Percentiles rank a stretch among this genome's conserved stretches.
phyloP scores from a whole-genome alignment of 257 asterid species.

The Solanum paucissectum region DNA sequence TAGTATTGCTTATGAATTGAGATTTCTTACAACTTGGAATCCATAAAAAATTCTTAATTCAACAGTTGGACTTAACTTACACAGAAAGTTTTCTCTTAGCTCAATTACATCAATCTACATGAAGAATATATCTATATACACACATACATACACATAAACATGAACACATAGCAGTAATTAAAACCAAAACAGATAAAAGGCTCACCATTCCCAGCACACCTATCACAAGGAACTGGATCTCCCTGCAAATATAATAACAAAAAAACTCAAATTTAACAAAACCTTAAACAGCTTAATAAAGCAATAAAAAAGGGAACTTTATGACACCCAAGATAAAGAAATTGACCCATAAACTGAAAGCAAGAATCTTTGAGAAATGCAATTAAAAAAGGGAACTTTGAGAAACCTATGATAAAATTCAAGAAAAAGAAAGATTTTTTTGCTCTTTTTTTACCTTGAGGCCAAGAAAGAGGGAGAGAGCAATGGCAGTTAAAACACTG shows the following conservation, averaged over 20 bases:
- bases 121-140: background rate
- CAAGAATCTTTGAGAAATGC: background rate
- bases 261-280: background rate
- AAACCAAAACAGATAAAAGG: background rate
- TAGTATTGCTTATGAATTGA: background rate
- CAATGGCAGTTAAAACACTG: constrained; percentile 79
- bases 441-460: constrained; percentile 41
- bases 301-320: background rate
- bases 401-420: background rate
- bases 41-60: background rate
- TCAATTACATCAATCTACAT: background rate
- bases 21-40: background rate
- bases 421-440: background rate
- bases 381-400: background rate
- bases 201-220: constrained; percentile 89
- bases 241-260: constrained; percentile 40
- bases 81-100: background rate
- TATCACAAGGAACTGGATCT: constrained; percentile 83
- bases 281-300: background rate
- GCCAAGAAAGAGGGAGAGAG: constrained; percentile 73
- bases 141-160: background rate
- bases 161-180: background rate
- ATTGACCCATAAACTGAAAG: background rate
- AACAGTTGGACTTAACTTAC: background rate
- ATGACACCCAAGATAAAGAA: background rate